Evolutionary conservation across 441 rosid genomes (phyloP), one percentile per base, ranked within the genome.

Genomic region (Adansonia rubrostipa): DNA sequence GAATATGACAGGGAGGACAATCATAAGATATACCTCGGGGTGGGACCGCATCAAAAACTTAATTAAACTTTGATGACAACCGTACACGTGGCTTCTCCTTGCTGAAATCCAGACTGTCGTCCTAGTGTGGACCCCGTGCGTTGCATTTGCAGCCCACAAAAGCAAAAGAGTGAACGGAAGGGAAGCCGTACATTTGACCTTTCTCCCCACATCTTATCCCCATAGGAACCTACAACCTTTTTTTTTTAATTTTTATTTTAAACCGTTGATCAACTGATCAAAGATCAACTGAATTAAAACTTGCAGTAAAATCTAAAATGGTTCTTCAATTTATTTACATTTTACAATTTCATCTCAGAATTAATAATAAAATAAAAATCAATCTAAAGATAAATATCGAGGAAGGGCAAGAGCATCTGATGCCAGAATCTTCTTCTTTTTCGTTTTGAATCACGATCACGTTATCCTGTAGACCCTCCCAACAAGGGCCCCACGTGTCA

Each of bases 401-500:
- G 3, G n/a, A 56, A 9, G 51, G 10, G 42, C 19, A 28, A 47
- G 17, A 74, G 85, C 76, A 79, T 73, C 78, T 13, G 85, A 82
- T 79, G 76, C 80, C 67, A 24, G 84, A 73, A 77, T 67, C 76
- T 42, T 28, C 24, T 28, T 13, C 40, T 24, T 71, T 33, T 22
- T 5, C 24, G 15, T 61, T 63, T 44, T 42, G 22, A 3, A 61
- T 77, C 68, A 20, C 6, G 7, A 61, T 73, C 80, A 57, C 77
- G 54, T 57, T 76, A 17, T 60, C 36, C n/a, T 17, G 20, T 47
- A 15, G 81, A 63, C 63, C 81, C 81, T 42, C 20, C 63, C 4
- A 63, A n/a, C 22, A 3, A 9, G 20, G 64, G 9, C 9, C 74
- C 82, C 82, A 82, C 76, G 82, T 71, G 78, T 77, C 77, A 28